Evolutionary conservation across 202 grass and related monocot genomes (phyloP).

Genomic region (Elaeis oleifera): DNA sequence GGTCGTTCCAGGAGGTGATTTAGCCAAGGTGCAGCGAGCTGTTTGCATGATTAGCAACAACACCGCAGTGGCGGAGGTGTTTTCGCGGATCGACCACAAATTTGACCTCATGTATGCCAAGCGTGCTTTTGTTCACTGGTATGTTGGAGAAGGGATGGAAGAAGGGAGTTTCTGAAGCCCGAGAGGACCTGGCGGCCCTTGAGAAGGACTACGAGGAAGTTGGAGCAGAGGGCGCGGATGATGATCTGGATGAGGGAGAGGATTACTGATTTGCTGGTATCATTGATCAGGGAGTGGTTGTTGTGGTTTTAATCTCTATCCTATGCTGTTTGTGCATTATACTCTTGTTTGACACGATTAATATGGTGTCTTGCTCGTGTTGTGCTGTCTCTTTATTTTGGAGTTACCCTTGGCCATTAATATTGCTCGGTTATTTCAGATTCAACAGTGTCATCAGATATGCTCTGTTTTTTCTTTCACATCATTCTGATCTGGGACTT

Average conservation of each 20-base stretch:
- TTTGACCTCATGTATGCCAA: constrained; percentile 94
- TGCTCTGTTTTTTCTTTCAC: too few relatives aligned
- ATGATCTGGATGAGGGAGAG: constrained; percentile 65
- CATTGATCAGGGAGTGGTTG: not conserved
- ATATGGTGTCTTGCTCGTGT: too few relatives aligned
- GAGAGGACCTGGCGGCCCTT: constrained; percentile 86
- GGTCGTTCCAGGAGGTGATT: constrained; percentile 82
- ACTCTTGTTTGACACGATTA: too few relatives aligned
- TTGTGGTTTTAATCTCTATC: not conserved
- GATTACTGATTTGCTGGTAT: constrained; percentile 43
- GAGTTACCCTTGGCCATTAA: too few relatives aligned
- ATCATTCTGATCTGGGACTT: too few relatives aligned
- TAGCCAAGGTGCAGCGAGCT: constrained; percentile 89
- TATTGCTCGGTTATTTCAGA: too few relatives aligned
- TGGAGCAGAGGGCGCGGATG: constrained; percentile 63
- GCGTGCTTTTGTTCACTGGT: constrained; percentile 94
- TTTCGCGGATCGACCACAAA: constrained; percentile 90
- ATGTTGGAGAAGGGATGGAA: constrained; percentile 92
- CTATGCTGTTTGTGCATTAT: constrained; percentile 16
- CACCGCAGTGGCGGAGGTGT: constrained; percentile 86
- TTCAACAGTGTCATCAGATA: too few relatives aligned
- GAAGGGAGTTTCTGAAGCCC: constrained; percentile 92
- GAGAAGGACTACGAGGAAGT: constrained; percentile 98
- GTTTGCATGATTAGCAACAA: constrained; percentile 99
- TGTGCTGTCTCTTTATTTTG: too few relatives aligned